Percentiles rank a stretch among this genome's conserved stretches.
Conservation (phyloP, 192 early-diverging fungal genomes). For the Entophlyctis helioformis region DNA sequence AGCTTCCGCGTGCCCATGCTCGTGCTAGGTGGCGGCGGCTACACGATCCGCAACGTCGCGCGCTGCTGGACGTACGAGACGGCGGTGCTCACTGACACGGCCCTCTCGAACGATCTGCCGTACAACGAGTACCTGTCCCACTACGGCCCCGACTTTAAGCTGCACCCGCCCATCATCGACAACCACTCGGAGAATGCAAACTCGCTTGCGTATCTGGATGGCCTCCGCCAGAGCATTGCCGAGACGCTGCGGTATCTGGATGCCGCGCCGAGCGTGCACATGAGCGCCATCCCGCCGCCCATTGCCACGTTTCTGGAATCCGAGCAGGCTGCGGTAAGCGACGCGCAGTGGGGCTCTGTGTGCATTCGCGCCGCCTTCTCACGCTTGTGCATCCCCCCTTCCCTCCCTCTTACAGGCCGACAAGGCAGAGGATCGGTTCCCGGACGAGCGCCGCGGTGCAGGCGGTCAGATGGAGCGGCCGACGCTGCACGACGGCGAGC, state of each 20-base stretch:
- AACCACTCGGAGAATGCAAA: conserved; percentile 76
- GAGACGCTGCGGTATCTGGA: conserved; percentile 58
- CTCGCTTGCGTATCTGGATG: conserved; percentile 68
- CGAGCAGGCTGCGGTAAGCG: conserved; percentile 21
- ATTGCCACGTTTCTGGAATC: conserved; percentile 15
- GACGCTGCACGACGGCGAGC: too few relatives aligned
- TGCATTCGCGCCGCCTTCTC: too few relatives aligned
- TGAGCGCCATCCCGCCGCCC: conserved; percentile 59
- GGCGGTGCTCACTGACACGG: conserved; percentile 59
- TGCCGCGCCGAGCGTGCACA: conserved; percentile 70
- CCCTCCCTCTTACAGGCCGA: too few relatives aligned
- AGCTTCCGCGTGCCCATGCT: conserved; percentile 82
- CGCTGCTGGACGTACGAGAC: conserved; percentile 96
- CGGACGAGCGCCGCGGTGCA: too few relatives aligned
- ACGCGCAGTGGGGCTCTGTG: too few relatives aligned
- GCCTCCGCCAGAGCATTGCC: conserved; percentile 44
- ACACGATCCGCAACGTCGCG: conserved; percentile 92
- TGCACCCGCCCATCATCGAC: conserved; percentile 66
- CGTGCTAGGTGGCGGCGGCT: conserved; percentile 92
- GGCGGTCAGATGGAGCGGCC: too few relatives aligned
- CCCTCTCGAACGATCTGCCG: conserved; percentile 65
- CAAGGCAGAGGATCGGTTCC: too few relatives aligned
- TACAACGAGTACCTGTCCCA: conserved; percentile 81
- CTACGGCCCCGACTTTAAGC: conserved; percentile 78
- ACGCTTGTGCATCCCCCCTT: too few relatives aligned